phyloP scores from a whole-genome alignment of 1,139 yeast species.

The Kodamaea plutei region DNA sequence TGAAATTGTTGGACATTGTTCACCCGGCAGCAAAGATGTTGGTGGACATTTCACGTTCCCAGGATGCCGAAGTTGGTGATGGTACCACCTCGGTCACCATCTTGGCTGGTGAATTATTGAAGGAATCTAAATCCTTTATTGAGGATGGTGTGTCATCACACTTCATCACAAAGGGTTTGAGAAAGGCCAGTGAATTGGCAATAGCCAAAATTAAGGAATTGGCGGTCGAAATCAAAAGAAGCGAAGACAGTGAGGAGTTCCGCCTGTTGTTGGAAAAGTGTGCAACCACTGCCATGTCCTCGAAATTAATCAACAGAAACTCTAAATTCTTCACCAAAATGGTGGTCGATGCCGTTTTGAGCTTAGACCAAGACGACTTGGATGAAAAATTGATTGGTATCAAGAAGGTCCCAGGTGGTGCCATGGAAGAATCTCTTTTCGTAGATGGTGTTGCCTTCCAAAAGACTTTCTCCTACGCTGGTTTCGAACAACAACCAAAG shows the following conservation, averaged over 20 bases:
- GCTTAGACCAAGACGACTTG: conserved; percentile 78
- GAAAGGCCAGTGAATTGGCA: conserved; percentile 78
- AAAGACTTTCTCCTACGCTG: conserved; percentile 95
- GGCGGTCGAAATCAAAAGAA: conserved; percentile 61
- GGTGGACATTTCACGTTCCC: conserved; percentile 93
- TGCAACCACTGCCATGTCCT: conserved; percentile 96
- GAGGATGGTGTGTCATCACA: conserved; percentile 96
- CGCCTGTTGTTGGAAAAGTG: conserved; percentile 83
- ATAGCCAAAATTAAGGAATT: conserved; percentile 68
- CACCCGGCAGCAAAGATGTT: conserved; percentile 97
- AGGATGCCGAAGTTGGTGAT: conserved; percentile 98
- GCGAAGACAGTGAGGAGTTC: conserved; percentile 45
- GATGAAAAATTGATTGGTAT: conserved; percentile 91
- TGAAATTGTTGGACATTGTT: conserved; percentile 87
- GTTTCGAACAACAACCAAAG: conserved; percentile 98
- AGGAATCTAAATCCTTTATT: conserved; percentile 83
- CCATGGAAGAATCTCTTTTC: conserved; percentile 87
- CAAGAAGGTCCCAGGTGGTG: conserved; percentile 94
- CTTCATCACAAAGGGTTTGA: conserved; percentile 80
- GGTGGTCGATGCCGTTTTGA: conserved; percentile 93
- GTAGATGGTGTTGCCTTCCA: conserved; percentile 96
- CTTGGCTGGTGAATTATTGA: conserved; percentile 89
- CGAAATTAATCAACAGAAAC: conserved; percentile 84
- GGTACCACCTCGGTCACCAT: conserved; percentile 97
- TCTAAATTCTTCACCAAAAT: conserved; percentile 86